Conservation (phyloP, 257 asterid genomes). For the Nicotiana undulata region DNA sequence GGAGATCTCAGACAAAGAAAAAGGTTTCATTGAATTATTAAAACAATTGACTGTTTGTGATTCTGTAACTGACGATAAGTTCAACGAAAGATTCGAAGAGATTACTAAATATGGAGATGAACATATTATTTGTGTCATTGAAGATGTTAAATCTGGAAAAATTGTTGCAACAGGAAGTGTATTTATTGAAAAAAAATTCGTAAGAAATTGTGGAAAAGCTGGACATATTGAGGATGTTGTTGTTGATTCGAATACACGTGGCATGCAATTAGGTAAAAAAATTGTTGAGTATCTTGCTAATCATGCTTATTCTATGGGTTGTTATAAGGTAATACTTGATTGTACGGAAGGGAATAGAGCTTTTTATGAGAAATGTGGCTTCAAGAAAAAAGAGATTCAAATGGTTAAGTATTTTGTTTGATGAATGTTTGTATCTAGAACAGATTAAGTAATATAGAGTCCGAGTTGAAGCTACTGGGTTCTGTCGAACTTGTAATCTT, state of each 20-base stretch:
- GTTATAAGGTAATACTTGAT: slow-evolving; percentile 87
- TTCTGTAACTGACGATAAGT: slow-evolving; percentile 47
- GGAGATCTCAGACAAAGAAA: slow-evolving; percentile 57
- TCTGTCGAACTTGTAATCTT: too few relatives aligned
- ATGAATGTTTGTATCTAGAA: background rate
- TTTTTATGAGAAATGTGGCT: slow-evolving; percentile 88
- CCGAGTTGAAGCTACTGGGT: too few relatives aligned
- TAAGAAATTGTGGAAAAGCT: slow-evolving; percentile 68
- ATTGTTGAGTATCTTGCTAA: slow-evolving; percentile 52
- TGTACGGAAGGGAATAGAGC: slow-evolving; percentile 49
- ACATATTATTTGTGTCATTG: slow-evolving; percentile 59
- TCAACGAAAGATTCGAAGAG: slow-evolving; percentile 43
- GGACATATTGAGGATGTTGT: slow-evolving; percentile 94
- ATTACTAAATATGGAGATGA: slow-evolving; percentile 49
- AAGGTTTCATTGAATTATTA: slow-evolving; percentile 58
- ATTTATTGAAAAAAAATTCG: slow-evolving; percentile 64
- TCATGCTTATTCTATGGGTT: slow-evolving; percentile 61
- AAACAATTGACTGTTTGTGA: slow-evolving; percentile 67
- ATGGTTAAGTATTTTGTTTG: slow-evolving; percentile 67
- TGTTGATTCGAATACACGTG: slow-evolving; percentile 63
- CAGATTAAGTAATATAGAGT: too few relatives aligned
- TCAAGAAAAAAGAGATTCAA: slow-evolving; percentile 58
- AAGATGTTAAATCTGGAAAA: slow-evolving; percentile 40
- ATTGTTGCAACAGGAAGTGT: slow-evolving; percentile 75
- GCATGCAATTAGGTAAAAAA: slow-evolving; percentile 70